phyloP scores from a whole-genome alignment of 192 early-diverging fungal genomes.

The Coemansia javaensis region DNA sequence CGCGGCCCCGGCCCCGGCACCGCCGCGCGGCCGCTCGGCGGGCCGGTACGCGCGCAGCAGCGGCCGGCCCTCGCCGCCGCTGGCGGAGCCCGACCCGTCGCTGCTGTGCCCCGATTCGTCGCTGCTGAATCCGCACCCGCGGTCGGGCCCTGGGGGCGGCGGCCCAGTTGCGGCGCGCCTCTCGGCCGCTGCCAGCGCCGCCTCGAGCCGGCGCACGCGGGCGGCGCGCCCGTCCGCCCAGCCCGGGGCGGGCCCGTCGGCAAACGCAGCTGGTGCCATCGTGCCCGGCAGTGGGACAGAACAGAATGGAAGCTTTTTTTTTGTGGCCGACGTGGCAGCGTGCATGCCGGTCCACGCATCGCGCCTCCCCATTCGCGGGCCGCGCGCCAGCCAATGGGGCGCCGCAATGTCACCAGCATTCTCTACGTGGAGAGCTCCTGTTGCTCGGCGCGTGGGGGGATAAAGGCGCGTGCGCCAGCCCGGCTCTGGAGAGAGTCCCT shows the following conservation, averaged over 20 bases:
- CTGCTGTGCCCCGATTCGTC: constrained; percentile 8
- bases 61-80: constrained; percentile 36
- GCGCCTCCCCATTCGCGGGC: constrained; percentile 19
- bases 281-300: too few species aligned
- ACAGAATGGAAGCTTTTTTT: not conserved
- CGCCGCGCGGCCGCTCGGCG: constrained; percentile 1
- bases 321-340: constrained; percentile 14
- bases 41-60: constrained; percentile 45
- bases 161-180: not conserved
- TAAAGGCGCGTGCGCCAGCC: constrained; percentile 9
- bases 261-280: constrained; percentile 22
- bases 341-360: too few species aligned
- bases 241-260: not conserved
- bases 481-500: too few species aligned
- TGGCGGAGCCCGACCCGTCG: not conserved
- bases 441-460: not conserved
- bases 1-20: not conserved
- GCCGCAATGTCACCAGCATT: constrained; percentile 38
- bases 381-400: constrained; percentile 22
- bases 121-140: constrained; percentile 33
- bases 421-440: not conserved
- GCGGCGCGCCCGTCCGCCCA: constrained; percentile 34
- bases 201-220: constrained; percentile 32
- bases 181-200: constrained; percentile 19
- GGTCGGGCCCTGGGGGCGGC: constrained; percentile 2